phyloP scores from a whole-genome alignment of 2,329 filamentous ascomycete genomes.

The Basipetospora chlamydospora region DNA sequence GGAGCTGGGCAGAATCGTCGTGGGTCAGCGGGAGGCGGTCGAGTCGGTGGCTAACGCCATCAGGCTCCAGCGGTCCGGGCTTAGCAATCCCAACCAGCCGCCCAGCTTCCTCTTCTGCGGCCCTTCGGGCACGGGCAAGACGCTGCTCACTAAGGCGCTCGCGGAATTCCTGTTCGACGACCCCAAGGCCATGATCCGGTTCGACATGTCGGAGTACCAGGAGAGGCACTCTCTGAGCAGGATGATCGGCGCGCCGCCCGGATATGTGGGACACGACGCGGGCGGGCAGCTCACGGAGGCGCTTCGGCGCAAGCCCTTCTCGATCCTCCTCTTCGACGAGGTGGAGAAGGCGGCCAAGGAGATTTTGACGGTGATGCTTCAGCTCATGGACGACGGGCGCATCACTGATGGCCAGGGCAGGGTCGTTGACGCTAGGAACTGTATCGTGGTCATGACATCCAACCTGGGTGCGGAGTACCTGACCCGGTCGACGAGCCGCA shows the following conservation, averaged over 20 bases:
- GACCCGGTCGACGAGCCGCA: slow-evolving; percentile 59
- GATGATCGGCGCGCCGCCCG: slow-evolving; percentile 95
- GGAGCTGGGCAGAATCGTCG: slow-evolving; percentile 66
- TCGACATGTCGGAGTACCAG: slow-evolving; percentile 99
- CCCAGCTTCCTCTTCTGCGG: slow-evolving; percentile 98
- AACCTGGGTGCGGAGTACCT: slow-evolving; percentile 93
- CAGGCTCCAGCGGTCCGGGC: slow-evolving; percentile 82
- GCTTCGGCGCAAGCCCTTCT: slow-evolving; percentile 88
- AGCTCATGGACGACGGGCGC: slow-evolving; percentile 97
- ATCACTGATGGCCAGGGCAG: slow-evolving; percentile 97
- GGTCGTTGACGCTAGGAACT: slow-evolving; percentile 90
- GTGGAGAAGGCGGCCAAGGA: slow-evolving; percentile 98
- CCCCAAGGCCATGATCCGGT: slow-evolving; percentile 91
- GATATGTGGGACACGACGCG: slow-evolving; percentile 92
- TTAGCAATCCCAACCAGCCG: slow-evolving; percentile 90
- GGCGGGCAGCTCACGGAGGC: slow-evolving; percentile 93
- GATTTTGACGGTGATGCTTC: slow-evolving; percentile 88
- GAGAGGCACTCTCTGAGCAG: slow-evolving; percentile 88
- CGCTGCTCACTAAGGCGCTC: slow-evolving; percentile 86
- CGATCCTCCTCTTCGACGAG: slow-evolving; percentile 93
- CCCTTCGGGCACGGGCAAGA: slow-evolving; percentile 96
- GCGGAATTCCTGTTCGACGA: slow-evolving; percentile 98
- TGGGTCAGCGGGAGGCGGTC: slow-evolving; percentile 91
- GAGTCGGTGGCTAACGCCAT: slow-evolving; percentile 90
- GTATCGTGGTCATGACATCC: slow-evolving; percentile 98